phyloP scores from a whole-genome alignment of 129 eudicot species.

The Calendula officinalis region DNA sequence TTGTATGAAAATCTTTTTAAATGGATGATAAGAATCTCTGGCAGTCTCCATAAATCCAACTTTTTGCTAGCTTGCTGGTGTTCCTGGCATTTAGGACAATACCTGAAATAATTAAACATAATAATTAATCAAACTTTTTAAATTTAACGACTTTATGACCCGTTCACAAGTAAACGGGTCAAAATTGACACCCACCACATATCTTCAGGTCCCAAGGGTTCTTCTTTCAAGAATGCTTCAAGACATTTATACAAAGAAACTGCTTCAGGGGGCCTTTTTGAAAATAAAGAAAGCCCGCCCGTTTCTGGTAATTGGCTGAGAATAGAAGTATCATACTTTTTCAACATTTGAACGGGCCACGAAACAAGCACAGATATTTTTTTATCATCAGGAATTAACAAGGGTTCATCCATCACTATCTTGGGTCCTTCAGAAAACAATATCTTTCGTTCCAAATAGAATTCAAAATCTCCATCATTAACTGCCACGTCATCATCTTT shows the following conservation, averaged over 20 bases:
- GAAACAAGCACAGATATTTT: slow-evolving; percentile 46
- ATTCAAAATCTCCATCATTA: slow-evolving; percentile 38
- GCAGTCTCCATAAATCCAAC: slow-evolving; percentile 91
- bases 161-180: background rate
- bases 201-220: slow-evolving; percentile 93
- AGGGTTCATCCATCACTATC: slow-evolving; percentile 48
- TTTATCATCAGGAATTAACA: slow-evolving; percentile 27
- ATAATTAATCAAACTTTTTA: background rate
- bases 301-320: slow-evolving; percentile 56
- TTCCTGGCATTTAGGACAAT: slow-evolving; percentile 77
- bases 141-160: background rate
- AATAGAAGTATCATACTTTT: slow-evolving; percentile 46
- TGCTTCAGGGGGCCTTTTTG: slow-evolving; percentile 48
- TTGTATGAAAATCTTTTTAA: slow-evolving; percentile 71
- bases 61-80: slow-evolving; percentile 83
- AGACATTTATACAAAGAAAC: slow-evolving; percentile 70
- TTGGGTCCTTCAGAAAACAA: background rate
- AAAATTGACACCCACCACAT: slow-evolving; percentile 56
- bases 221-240: slow-evolving; percentile 87
- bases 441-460: slow-evolving; percentile 27
- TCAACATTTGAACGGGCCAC: slow-evolving; percentile 57
- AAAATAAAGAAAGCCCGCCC: slow-evolving; percentile 28
- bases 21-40: slow-evolving; percentile 76
- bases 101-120: slow-evolving; percentile 42
- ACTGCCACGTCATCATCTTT: slow-evolving; percentile 16